These are phyloP conservation scores for Chlorella sp. DNA, from an alignment of 139 green algal species.

Conservation along the genomic window DNA sequence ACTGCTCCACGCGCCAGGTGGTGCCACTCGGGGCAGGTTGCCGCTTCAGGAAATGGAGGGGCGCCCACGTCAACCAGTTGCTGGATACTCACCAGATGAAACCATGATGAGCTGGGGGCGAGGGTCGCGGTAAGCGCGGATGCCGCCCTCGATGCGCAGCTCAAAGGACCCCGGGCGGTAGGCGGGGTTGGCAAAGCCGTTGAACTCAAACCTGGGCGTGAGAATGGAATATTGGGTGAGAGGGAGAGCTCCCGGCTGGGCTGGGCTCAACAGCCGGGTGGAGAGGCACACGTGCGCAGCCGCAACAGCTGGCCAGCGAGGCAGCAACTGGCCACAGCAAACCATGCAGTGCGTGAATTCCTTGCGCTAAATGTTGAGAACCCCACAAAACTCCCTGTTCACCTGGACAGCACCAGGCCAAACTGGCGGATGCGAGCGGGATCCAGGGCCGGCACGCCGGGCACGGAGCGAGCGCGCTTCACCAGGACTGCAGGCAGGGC, in stretches of 20 bases:
- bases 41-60: neutral
- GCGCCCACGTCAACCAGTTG: too few species aligned
- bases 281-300: too few species aligned
- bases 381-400: neutral
- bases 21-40: neutral
- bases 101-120: slow-evolving; percentile 57
- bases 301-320: too few species aligned
- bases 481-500: slow-evolving; percentile 72
- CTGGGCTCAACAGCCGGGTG: too few species aligned
- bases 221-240: too few species aligned
- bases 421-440: slow-evolving; percentile 71
- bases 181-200: slow-evolving; percentile 30
- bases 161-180: slow-evolving; percentile 72
- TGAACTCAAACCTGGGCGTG: slow-evolving; percentile 40
- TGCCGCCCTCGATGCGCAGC: slow-evolving; percentile 74
- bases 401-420: slow-evolving; percentile 71
- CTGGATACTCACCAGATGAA: neutral
- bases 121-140: slow-evolving; percentile 66
- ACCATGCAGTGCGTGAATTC: too few species aligned
- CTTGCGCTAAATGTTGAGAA: too few species aligned
- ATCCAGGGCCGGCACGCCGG: slow-evolving; percentile 66
- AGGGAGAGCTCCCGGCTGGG: too few species aligned
- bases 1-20: too few species aligned
- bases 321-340: too few species aligned
- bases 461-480: slow-evolving; percentile 71